Evolutionary conservation across 108 stramenopile species (phyloP).

Genomic region (Cyclotella cryptica): DNA sequence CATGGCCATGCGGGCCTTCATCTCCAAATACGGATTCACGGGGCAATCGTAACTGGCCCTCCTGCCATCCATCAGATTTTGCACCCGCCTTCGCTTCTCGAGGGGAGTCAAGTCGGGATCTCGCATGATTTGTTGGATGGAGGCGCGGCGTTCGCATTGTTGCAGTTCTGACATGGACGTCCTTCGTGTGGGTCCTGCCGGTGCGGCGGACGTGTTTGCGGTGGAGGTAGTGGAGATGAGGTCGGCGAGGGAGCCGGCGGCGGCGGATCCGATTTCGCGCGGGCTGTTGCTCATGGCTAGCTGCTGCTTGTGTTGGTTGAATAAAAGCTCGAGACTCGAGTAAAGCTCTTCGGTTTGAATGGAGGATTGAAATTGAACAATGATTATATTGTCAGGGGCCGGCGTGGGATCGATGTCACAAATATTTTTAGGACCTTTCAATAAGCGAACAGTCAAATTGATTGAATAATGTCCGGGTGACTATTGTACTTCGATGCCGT

Average conservation of each 20-base stretch:
- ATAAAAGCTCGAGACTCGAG: neutral
- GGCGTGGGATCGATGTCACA: no score
- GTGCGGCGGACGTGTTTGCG: neutral
- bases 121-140: constrained; percentile 76
- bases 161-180: constrained; percentile 29
- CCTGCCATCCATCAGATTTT: constrained; percentile 86
- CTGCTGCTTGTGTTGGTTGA: neutral
- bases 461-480: no score
- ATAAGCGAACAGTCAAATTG: no score
- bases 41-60: constrained; percentile 13
- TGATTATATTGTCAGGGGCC: neutral
- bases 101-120: constrained; percentile 56
- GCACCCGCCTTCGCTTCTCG: constrained; percentile 78
- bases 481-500: no score
- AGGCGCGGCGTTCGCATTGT: constrained; percentile 66
- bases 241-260: constrained; percentile 14
- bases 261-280: neutral
- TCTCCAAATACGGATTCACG: constrained; percentile 35
- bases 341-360: neutral
- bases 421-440: no score
- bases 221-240: neutral
- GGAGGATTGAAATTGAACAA: neutral
- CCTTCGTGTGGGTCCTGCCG: constrained; percentile 18
- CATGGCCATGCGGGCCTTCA: constrained; percentile 29
- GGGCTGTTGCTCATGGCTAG: constrained; percentile 1